phyloP scores from a whole-genome alignment of 495 filamentous ascomycete species.

The Penicillium malachiteum region DNA sequence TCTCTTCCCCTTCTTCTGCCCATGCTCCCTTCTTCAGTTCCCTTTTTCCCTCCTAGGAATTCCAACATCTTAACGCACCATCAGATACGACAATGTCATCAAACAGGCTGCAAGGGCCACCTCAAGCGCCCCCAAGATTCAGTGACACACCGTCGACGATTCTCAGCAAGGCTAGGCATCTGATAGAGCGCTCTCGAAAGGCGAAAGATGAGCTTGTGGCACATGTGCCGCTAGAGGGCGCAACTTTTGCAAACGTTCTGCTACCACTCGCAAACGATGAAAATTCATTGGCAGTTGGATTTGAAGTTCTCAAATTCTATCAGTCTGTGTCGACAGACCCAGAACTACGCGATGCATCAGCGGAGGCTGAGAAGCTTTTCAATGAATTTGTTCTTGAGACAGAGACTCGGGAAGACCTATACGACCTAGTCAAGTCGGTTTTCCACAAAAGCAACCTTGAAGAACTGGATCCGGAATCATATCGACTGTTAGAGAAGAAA shows the following conservation, averaged over 20 bases:
- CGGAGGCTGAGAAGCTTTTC: neutral
- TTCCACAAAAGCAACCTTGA: neutral
- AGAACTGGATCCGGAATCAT: neutral
- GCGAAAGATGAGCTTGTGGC: neutral
- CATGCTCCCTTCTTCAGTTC: no score
- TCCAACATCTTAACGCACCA: no score
- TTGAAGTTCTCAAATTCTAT: neutral
- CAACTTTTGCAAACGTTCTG: neutral
- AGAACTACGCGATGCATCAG: neutral
- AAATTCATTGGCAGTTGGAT: neutral
- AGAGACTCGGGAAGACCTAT: neutral
- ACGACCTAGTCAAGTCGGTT: neutral
- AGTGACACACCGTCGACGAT: neutral
- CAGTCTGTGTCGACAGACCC: neutral
- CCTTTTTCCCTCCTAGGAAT: no score
- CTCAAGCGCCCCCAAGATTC: neutral
- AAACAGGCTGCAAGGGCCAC: neutral
- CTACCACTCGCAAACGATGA: neutral
- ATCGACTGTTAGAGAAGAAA: neutral
- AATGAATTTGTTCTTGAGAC: neutral
- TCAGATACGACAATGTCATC: neutral
- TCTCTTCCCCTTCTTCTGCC: no score
- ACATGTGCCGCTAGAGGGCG: neutral
- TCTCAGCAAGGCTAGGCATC: neutral
- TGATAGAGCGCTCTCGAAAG: conserved; percentile 1